These are phyloP conservation scores for Penicillium coprophilum DNA, from an alignment of 495 filamentous ascomycete species.

Conservation along the genomic window DNA sequence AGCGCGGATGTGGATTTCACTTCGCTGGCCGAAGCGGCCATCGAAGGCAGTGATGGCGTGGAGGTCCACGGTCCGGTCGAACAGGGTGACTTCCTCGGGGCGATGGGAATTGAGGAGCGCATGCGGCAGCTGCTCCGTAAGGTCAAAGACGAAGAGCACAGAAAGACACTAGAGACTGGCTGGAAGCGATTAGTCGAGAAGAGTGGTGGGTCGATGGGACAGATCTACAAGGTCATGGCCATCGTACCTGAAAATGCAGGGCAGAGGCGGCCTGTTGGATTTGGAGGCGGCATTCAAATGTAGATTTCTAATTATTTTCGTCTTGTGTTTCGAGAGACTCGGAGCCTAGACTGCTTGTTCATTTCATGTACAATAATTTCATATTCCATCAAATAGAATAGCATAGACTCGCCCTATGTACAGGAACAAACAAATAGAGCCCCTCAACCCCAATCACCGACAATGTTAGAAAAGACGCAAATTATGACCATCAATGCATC, in stretches of 20 bases:
- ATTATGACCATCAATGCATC: constrained; percentile 3
- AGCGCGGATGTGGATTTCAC: constrained; percentile 90
- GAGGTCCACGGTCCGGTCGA: constrained; percentile 93
- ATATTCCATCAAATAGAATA: background rate
- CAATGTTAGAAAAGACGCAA: background rate
- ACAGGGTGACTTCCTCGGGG: constrained; percentile 73
- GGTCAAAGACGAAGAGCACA: constrained; percentile 51
- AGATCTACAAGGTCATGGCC: constrained; percentile 88
- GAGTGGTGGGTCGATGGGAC: constrained; percentile 81
- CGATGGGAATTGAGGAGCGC: constrained; percentile 79
- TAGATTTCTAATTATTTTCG: constrained; percentile 6
- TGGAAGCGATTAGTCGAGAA: constrained; percentile 80
- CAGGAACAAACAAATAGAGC: background rate
- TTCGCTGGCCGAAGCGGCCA: constrained; percentile 77
- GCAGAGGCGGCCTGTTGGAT: constrained; percentile 76
- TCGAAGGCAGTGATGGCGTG: constrained; percentile 68
- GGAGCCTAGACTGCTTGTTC: background rate
- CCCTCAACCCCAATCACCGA: background rate
- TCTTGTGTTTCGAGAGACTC: background rate
- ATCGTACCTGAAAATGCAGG: constrained; percentile 81
- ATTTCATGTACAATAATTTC: constrained; percentile 6
- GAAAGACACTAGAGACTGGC: constrained; percentile 63
- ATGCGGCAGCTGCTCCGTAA: constrained; percentile 63
- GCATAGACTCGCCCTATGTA: background rate
- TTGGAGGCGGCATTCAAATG: constrained; percentile 70